Evolutionary conservation across 139 green algal genomes (phyloP).

Genomic region (Micromonas commoda): DNA sequence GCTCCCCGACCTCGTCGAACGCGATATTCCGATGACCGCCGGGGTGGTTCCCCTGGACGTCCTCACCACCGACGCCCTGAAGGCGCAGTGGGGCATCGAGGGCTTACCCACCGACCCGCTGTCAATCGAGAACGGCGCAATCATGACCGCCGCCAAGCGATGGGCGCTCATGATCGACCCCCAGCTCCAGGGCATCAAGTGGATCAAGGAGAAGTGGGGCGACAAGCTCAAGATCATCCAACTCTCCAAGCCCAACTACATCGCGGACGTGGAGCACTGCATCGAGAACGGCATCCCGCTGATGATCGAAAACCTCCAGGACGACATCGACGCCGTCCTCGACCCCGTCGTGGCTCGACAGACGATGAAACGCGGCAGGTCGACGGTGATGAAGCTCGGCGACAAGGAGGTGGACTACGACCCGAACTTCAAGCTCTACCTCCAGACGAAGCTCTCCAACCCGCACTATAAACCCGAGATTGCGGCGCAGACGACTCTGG

Average conservation of each 20-base stretch:
- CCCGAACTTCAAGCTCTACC: conserved; percentile 58
- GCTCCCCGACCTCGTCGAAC: conserved; percentile 62
- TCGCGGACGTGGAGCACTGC: conserved; percentile 83
- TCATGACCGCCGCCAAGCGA: conserved; percentile 58
- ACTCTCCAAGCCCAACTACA: conserved; percentile 77
- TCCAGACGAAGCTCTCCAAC: conserved; percentile 56
- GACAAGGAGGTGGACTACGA: conserved; percentile 71
- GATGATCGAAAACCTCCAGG: conserved; percentile 80
- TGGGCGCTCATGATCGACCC: conserved; percentile 79
- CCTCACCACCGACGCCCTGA: conserved; percentile 67
- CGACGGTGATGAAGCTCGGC: conserved; percentile 59
- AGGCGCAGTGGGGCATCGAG: conserved; percentile 56
- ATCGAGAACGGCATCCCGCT: conserved; percentile 85
- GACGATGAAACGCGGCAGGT: conserved; percentile 57
- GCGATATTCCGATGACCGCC: conserved; percentile 66
- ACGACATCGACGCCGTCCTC: conserved; percentile 86
- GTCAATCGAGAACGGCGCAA: conserved; percentile 73
- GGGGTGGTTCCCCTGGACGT: conserved; percentile 63
- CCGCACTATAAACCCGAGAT: conserved; percentile 59
- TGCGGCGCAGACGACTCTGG: conserved; percentile 56
- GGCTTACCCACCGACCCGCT: conserved; percentile 73
- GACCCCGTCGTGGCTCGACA: conserved; percentile 77
- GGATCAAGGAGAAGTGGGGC: conserved; percentile 79
- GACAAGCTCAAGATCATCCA: conserved; percentile 78
- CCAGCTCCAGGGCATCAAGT: conserved; percentile 60